These are phyloP conservation scores for Cladochytrium replicatum DNA, from an alignment of 192 early-diverging fungal genomes.

Conservation along the genomic window DNA sequence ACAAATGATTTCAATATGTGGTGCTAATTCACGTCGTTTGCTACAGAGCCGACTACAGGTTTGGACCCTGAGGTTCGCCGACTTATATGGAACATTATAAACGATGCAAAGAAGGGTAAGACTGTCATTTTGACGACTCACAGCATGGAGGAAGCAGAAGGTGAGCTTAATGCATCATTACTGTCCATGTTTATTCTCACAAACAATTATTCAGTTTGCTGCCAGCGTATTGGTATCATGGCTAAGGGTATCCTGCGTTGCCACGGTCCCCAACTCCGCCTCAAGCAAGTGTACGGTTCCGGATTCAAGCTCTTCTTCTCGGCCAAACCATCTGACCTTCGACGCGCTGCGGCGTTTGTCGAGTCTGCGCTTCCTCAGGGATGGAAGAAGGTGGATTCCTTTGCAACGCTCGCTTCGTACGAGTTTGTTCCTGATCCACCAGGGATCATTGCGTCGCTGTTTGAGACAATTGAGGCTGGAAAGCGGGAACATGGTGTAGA, in stretches of 20 bases:
- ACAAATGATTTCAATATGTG: constrained; percentile 1
- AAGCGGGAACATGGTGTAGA: constrained; percentile 48
- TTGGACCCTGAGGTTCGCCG: constrained; percentile 64
- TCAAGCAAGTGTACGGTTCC: constrained; percentile 57
- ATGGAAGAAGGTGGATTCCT: constrained; percentile 36
- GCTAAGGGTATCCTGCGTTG: constrained; percentile 60
- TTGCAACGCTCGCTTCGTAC: constrained; percentile 47
- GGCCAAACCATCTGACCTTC: constrained; percentile 2
- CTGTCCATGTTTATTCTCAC: too few relatives aligned
- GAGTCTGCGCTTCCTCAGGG: constrained; percentile 39
- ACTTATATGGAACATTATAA: constrained; percentile 63
- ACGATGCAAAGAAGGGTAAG: constrained; percentile 38
- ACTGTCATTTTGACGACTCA: constrained; percentile 66
- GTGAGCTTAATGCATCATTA: too few relatives aligned
- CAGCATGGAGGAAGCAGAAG: constrained; percentile 73
- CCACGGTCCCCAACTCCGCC: constrained; percentile 43
- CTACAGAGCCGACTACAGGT: constrained; percentile 34
- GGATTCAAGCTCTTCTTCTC: constrained; percentile 48
- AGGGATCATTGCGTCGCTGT: constrained; percentile 43
- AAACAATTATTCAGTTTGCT: too few relatives aligned
- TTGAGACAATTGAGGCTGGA: constrained; percentile 47
- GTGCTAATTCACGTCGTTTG: background rate
- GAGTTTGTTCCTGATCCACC: too few relatives aligned
- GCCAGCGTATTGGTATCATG: constrained; percentile 68
- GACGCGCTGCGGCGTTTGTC: constrained; percentile 30